Base-by-base conservation (phyloP, 73 alveolate species). In the Paramecium sexaurelia region DNA sequence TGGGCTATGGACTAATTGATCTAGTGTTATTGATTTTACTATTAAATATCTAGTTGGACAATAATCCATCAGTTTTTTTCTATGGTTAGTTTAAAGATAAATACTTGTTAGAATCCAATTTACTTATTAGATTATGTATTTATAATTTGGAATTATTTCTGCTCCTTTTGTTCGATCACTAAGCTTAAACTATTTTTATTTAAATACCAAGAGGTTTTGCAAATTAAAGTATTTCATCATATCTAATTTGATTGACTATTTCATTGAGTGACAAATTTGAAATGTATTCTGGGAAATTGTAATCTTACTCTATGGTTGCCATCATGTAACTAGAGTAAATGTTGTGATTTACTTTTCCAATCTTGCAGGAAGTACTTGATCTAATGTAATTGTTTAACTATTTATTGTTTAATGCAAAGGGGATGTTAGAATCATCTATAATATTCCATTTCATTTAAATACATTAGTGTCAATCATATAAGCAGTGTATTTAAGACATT, bases 261-360 rank as follows among this genome's bases (percentile, higher is more conserved):
- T 61, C 67, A 51, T 26, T 61, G 45, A 61, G 43, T 61, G 83
- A 61, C 83, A 61, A 29, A 11, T 61, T 61, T 61, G 83, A 61
- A 10, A 61, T 19, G 11, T 61, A 61, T 6, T 32, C 17, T 61
- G 83, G 27, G 5, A 26, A 8, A 29, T 13, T 61, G 9, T 61
- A 26, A 10, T 61, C 47, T 32, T 13, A 6, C 26, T 61, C 8
- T 10, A 32, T 29, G 24, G 20, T 24, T 26, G 11, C 1, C 32
- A 61, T 61, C 43, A 61, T 26, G 33, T 61, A 61, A 27, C 83
- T 61, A 51, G 29, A n/a, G 35, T 32, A 61, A 29, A 61, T 61
- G 10, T 0, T 24, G 26, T 11, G 1, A 61, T 2, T 11, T 61
- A 61, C 83, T 32, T 61, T 10, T 61, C 83, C 45, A 61, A 61